Percentiles rank a stretch among this genome's conserved stretches.
These are phyloP conservation scores for Aspergillus haitiensis DNA, from an alignment of 495 filamentous ascomycete genomes.

Conservation along the genomic window DNA sequence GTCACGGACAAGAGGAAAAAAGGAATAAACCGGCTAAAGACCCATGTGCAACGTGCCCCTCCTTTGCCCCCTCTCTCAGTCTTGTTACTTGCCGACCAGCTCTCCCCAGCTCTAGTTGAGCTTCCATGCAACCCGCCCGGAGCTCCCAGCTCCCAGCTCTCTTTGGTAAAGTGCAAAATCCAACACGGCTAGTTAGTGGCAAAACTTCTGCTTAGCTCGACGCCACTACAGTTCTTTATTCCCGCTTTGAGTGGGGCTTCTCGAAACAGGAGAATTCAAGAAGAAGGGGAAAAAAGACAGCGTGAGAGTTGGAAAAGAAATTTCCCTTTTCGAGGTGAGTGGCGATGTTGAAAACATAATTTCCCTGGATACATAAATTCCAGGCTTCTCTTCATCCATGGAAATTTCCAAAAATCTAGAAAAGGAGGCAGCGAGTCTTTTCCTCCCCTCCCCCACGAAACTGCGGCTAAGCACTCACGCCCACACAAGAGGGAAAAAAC, in stretches of 20 bases:
- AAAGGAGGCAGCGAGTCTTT: slow-evolving; percentile 11
- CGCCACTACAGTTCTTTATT: slow-evolving; percentile 32
- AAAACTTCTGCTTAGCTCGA: slow-evolving; percentile 26
- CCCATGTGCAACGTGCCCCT: slow-evolving; percentile 23
- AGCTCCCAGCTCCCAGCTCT: slow-evolving; percentile 24
- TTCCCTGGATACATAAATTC: slow-evolving; percentile 6
- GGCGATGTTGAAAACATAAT: not conserved
- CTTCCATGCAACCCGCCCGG: slow-evolving; percentile 24
- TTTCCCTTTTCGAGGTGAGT: slow-evolving; percentile 10
- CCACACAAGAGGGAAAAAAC: not conserved
- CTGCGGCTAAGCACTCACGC: not conserved
- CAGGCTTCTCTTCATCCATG: slow-evolving; percentile 10
- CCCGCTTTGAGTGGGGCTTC: slow-evolving; percentile 23
- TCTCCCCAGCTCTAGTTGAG: slow-evolving; percentile 25
- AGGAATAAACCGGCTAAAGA: slow-evolving; percentile 4
- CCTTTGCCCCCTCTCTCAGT: slow-evolving; percentile 5
- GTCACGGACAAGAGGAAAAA: slow-evolving; percentile 4
- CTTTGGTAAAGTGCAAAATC: slow-evolving; percentile 10
- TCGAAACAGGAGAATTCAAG: slow-evolving; percentile 16
- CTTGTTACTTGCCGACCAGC: slow-evolving; percentile 10
- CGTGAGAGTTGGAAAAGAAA: not conserved
- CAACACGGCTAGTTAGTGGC: slow-evolving; percentile 19
- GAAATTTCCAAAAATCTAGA: not conserved
- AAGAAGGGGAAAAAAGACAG: not conserved
- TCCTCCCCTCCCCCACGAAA: not conserved